These are phyloP conservation scores for Salix koriyanagi DNA, from an alignment of 345 rosid genomes.

Conservation along the genomic window DNA sequence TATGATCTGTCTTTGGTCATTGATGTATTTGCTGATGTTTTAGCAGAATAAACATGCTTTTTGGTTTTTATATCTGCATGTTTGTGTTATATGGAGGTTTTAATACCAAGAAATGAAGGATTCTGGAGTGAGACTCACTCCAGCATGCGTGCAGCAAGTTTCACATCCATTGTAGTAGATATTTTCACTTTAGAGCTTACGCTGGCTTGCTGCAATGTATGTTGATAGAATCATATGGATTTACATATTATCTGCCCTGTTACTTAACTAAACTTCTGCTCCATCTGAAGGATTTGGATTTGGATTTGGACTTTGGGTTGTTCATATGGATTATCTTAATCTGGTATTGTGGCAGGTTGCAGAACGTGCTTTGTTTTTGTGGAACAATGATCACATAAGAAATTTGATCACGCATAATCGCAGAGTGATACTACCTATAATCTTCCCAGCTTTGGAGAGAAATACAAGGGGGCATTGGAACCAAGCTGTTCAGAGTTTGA, in stretches of 20 bases:
- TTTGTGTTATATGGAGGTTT: background rate
- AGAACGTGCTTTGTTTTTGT: slow-evolving; percentile 61
- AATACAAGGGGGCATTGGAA: slow-evolving; percentile 57
- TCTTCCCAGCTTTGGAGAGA: slow-evolving; percentile 54
- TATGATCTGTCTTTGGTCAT: background rate
- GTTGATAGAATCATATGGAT: background rate
- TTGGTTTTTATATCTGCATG: background rate
- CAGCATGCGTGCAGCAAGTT: background rate
- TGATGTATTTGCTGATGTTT: background rate
- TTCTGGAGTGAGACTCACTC: background rate
- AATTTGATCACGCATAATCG: slow-evolving; percentile 46
- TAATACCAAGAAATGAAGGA: background rate
- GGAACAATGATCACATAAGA: slow-evolving; percentile 60
- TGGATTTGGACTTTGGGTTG: background rate
- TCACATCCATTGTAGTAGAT: background rate
- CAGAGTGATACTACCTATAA: slow-evolving; percentile 47
- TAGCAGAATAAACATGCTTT: background rate
- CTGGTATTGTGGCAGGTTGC: slow-evolving; percentile 42
- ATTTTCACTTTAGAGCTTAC: background rate
- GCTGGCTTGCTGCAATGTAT: background rate
- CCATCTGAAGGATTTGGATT: background rate
- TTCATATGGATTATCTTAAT: background rate
- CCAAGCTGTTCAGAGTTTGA: slow-evolving; percentile 50
- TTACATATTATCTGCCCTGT: background rate
- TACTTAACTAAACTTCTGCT: background rate